Percentiles rank a stretch among this genome's conserved stretches.
These are phyloP conservation scores for Sphagnum magellanicum DNA, from an alignment of 228 moss, liverwort and hornwort genomes.

Conservation along the genomic window DNA sequence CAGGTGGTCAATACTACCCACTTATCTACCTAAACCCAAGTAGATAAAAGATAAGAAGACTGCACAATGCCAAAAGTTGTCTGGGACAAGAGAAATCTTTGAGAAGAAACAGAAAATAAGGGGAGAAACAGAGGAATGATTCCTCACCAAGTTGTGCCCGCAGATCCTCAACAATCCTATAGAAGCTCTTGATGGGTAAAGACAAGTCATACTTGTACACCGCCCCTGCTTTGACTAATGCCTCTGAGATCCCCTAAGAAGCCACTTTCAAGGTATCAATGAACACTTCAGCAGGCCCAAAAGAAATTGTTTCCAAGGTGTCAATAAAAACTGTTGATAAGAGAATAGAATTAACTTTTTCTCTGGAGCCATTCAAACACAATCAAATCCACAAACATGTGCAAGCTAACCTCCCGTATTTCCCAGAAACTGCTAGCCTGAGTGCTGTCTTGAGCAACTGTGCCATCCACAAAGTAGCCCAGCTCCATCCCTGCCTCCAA, in stretches of 20 bases:
- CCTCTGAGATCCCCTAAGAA: constrained; percentile 74
- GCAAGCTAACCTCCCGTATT: constrained; percentile 67
- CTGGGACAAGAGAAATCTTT: no score
- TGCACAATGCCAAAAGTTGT: no score
- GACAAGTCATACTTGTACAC: constrained; percentile 96
- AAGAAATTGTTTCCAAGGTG: no score
- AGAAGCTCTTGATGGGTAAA: constrained; percentile 53
- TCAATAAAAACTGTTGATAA: no score
- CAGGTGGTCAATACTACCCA: no score
- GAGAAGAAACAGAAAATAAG: not conserved
- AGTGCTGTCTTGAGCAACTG: constrained; percentile 80
- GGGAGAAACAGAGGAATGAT: constrained; percentile 2
- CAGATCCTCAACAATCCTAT: constrained; percentile 76
- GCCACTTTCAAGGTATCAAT: not conserved
- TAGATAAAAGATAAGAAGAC: no score
- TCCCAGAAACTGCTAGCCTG: constrained; percentile 91
- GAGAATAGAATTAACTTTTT: no score
- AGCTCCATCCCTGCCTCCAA: constrained; percentile 77
- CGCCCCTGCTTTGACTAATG: constrained; percentile 74
- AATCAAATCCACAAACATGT: no score
- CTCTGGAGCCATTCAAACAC: no score
- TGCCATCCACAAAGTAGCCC: constrained; percentile 75
- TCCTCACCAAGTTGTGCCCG: constrained; percentile 64
- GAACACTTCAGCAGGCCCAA: no score
- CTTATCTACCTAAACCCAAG: no score